Evolutionary conservation across 2,329 filamentous ascomycete genomes (phyloP).

Genomic region (Aaosphaeria arxii): DNA sequence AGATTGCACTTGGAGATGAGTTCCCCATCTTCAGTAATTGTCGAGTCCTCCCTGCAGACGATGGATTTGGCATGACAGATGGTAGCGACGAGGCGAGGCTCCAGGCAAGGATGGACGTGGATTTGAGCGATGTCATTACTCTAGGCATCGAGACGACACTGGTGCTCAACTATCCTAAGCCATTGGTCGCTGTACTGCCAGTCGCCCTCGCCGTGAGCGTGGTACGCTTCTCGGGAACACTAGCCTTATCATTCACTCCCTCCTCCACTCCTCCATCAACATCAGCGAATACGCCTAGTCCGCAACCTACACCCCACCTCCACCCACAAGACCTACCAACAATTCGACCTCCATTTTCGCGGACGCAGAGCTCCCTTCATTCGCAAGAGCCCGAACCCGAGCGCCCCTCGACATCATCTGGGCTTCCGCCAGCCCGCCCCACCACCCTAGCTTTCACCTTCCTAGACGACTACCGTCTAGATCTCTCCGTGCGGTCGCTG

Average conservation of each 20-base stretch:
- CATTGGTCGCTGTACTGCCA: conserved; percentile 81
- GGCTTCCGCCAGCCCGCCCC: conserved; percentile 44
- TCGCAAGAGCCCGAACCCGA: conserved; percentile 42
- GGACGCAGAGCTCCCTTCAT: conserved; percentile 15
- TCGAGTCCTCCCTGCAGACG: conserved; percentile 86
- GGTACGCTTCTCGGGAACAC: conserved; percentile 88
- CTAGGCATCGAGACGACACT: conserved; percentile 92
- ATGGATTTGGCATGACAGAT: conserved; percentile 57
- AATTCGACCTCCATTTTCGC: conserved; percentile 33
- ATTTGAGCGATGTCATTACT: conserved; percentile 93
- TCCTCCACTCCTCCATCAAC: conserved; percentile 40
- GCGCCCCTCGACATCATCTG: conserved; percentile 26
- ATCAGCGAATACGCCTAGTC: conserved; percentile 26
- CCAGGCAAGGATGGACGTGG: conserved; percentile 95
- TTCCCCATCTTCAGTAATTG: conserved; percentile 99
- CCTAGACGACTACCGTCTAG: conserved; percentile 79
- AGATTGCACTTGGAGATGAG: conserved; percentile 91
- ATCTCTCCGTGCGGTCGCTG: conserved; percentile 76
- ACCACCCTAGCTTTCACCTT: conserved; percentile 96
- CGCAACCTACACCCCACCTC: conserved; percentile 18
- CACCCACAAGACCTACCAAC: conserved; percentile 37
- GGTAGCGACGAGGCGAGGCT: conserved; percentile 68
- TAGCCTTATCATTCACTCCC: conserved; percentile 91
- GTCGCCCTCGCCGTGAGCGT: conserved; percentile 90
- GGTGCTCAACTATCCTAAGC: conserved; percentile 90